phyloP scores from a whole-genome alignment of 2,329 filamentous ascomycete species.

The Amauroascus niger region DNA sequence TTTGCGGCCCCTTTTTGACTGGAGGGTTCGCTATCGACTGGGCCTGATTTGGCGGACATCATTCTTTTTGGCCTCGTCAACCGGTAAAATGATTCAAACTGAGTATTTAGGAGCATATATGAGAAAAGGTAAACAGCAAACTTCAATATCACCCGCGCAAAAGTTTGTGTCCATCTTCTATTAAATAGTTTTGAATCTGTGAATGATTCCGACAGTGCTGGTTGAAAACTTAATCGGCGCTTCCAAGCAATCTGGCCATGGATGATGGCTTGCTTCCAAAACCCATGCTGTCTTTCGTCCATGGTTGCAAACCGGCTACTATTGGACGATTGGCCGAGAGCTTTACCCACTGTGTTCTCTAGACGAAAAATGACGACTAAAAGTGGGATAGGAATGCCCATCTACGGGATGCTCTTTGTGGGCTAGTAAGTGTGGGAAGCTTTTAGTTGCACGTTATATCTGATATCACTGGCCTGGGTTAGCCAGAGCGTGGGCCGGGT shows the following conservation, averaged over 20 bases:
- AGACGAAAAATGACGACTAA: not conserved
- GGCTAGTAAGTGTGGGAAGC: not conserved
- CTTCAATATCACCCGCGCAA: not conserved
- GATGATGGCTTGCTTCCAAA: not conserved
- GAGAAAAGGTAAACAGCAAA: not conserved
- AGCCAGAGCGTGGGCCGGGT: not conserved
- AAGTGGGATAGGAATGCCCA: not conserved
- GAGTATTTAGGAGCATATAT: not conserved
- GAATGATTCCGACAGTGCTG: not conserved
- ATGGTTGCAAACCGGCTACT: not conserved
- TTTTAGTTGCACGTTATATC: not conserved
- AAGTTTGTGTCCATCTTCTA: too few relatives aligned
- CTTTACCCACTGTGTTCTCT: not conserved
- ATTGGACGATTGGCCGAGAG: conserved; percentile 1
- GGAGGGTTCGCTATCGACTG: not conserved
- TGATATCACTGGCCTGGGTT: conserved; percentile 4
- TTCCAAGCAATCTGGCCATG: not conserved
- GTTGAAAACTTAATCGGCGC: not conserved
- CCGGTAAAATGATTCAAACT: not conserved
- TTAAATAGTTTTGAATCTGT: not conserved
- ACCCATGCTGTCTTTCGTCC: too few relatives aligned
- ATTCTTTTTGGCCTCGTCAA: not conserved
- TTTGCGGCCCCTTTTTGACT: not conserved
- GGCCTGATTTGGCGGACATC: not conserved
- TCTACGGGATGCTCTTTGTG: not conserved